Evolutionary conservation across 257 asterid genomes (phyloP), one percentile per base, ranked within the genome.

Genomic region (Nicotiana sylvestris): DNA sequence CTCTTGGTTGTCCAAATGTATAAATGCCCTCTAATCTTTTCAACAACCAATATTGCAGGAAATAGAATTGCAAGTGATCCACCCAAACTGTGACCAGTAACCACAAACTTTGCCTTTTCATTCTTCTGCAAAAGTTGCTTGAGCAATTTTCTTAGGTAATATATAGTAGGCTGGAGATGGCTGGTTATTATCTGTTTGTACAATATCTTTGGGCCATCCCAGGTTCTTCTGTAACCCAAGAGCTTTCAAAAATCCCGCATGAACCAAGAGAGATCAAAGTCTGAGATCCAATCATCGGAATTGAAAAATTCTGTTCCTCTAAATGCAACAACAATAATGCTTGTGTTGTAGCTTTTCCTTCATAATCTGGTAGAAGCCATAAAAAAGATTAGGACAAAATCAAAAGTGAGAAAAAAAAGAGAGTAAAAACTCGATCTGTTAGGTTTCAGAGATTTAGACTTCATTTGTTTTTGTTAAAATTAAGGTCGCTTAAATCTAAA

Each of bases 1-100:
- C 94, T 57, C 91, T 89, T 0, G 98, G 97, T 32, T 92, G 98
- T 4, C 97, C 98, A 43, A 86, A 93, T 7, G 97, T 92, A 85
- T 91, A 89, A 2, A 93, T 81, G 0, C 81, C 92, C 2, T 83
- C 88, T 16, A 91, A 79, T 82, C 92, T 87, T 51, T 88, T 85
- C 68, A 93, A 43, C n/a, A 91, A 85, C 91, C 60, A 92, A 85
- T 81, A 87, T 88, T 6, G 92, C 88, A 0, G 98, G 86, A 76
- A 90, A 90, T 2, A 93, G 87, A 17, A 88, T 68, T 0, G 95
- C 94, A 0, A 93, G 89, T 2, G 95, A 97, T 53, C 94, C 97
- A 0, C 98, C 98, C 11, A 93, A 77, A 86, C 97, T 93, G 66
- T 93, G 98, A 3, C 97, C 95, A 0, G 95, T 90, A 17, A 92